These are phyloP conservation scores for Trichosanthes truncata DNA, from an alignment of 306 rosid species.

Conservation along the genomic window DNA sequence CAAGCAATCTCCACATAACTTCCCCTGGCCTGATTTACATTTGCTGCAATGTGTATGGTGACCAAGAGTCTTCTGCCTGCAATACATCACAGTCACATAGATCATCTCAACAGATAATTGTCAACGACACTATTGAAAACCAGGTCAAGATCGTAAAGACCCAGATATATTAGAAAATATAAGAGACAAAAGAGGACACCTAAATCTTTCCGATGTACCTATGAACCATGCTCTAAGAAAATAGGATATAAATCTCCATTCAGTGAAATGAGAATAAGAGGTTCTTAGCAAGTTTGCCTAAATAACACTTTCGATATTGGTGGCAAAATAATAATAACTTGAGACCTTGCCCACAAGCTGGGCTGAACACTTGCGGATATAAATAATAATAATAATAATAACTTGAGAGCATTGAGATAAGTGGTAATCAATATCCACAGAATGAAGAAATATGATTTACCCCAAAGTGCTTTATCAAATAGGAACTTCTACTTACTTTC, in stretches of 20 bases:
- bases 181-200: neutral
- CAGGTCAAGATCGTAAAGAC: neutral
- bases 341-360: too few relatives aligned
- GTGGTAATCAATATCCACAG: neutral
- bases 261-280: neutral
- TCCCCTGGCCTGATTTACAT: constrained; percentile 55
- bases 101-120: neutral
- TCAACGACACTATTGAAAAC: neutral
- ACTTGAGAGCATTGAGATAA: neutral
- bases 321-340: neutral
- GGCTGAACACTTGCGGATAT: too few relatives aligned
- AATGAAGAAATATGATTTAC: neutral
- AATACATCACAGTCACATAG: constrained; percentile 12
- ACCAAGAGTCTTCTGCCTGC: constrained; percentile 58
- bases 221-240: neutral
- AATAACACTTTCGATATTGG: neutral
- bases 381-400: neutral
- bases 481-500: neutral
- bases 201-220: neutral
- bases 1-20: constrained; percentile 81
- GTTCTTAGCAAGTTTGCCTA: neutral
- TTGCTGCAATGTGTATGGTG: constrained; percentile 42
- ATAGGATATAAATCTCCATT: neutral
- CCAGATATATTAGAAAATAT: neutral
- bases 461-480: neutral